A percentile compares a stretch with the other conserved stretches of the same genome.
Evolutionary conservation across 2,329 filamentous ascomycete species (phyloP).

Genomic region (Aspergillus ruber): DNA sequence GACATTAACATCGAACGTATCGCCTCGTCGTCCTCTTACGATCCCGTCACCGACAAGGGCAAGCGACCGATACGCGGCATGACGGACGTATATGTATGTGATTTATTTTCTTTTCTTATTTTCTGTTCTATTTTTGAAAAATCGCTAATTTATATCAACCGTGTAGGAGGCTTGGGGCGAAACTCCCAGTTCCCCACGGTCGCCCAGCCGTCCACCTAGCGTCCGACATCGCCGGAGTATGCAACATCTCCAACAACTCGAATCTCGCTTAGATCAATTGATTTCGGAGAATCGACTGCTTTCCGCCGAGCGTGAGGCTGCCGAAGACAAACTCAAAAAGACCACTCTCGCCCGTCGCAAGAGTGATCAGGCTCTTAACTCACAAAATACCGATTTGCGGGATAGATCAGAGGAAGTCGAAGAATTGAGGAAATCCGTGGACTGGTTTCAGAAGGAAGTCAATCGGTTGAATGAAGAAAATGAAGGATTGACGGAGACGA

Average conservation of each 20-base stretch:
- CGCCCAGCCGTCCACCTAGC: constrained; percentile 88
- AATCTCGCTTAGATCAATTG: constrained; percentile 76
- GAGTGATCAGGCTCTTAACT: constrained; percentile 53
- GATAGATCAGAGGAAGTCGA: constrained; percentile 86
- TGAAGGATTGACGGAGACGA: constrained; percentile 68
- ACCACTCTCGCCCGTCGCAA: constrained; percentile 49
- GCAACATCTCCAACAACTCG: constrained; percentile 84
- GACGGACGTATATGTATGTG: constrained; percentile 89
- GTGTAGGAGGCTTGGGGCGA: constrained; percentile 86
- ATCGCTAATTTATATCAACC: constrained; percentile 18
- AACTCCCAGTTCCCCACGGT: constrained; percentile 74
- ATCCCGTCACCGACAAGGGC: constrained; percentile 79
- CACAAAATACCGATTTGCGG: constrained; percentile 63
- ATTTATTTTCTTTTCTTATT: constrained; percentile 13
- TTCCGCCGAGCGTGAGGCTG: constrained; percentile 61
- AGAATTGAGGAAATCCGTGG: constrained; percentile 68
- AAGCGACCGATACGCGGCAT: constrained; percentile 78
- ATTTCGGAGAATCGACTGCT: constrained; percentile 77
- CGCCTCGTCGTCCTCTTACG: constrained; percentile 53
- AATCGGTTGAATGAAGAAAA: constrained; percentile 75
- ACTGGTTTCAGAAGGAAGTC: constrained; percentile 76
- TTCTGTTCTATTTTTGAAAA: constrained; percentile 13
- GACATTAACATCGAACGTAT: constrained; percentile 32
- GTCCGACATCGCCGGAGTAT: constrained; percentile 96
- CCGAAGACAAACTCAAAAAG: constrained; percentile 59